Base-by-base conservation (phyloP, 2,329 filamentous ascomycete species). In the Claviceps digitariae region DNA sequence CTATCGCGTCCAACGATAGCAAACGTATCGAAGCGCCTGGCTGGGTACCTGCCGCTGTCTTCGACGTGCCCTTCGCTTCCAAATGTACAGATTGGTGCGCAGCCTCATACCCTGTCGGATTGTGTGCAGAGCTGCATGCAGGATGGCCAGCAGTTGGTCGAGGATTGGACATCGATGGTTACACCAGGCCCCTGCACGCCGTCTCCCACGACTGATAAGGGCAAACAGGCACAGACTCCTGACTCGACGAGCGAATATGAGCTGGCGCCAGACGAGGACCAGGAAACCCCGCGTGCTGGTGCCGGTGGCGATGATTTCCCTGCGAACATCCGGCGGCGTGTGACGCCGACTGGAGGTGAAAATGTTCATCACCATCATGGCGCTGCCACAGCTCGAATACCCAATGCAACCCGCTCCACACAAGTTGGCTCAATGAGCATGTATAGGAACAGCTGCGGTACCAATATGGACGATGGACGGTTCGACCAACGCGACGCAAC, bases 61-160 rank as follows among this genome's bases (percentile, higher is more conserved):
- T 56, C 52, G 25, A 54, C 52, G 12, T 56, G 48, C 31, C 52
- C 54, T 21, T 52, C 31, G n/a, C 46, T 56, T n/a, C 31, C 48
- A 13, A 47, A 40, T n/a, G 44, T 21, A 25, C 20, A 48, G 27
- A 34, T 40, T 23, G 45, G 29, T 2, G 15, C 34, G 27, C 45
- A 40, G 23, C 27, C 47, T 44, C 51, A 53, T 36, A 46, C 31
- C 21, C 21, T 55, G 17, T 53, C 51, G 23, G 48, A 47, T 25
- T 55, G 54, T 44, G n/a, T 21, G 17, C 48, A 54, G 21, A 44
- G 41, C 15, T 20, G 36, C 23, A 38, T 46, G 27, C 49, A 36
- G 31, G 40, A 48, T 38, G 36, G 17, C n/a, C 27, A 21, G 9
- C 27, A 21, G 9, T 54, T 41, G 48, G 43, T 4, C 48, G 40